Conservation (phyloP, 345 rosid genomes). For the Lepidium sativum region DNA sequence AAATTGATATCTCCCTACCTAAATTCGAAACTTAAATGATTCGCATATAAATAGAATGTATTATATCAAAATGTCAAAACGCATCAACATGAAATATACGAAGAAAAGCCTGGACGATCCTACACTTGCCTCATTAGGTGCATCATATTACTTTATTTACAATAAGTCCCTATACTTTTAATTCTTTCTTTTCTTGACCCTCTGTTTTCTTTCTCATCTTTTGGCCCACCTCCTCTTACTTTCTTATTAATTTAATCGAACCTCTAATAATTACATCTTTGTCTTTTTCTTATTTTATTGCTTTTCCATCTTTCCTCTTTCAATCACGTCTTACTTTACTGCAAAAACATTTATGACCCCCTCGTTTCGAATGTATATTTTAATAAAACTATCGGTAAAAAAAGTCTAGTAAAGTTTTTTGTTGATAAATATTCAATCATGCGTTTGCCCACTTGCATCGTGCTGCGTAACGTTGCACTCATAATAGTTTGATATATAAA, state of each 20-base stretch:
- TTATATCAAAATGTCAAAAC: constrained; percentile 11
- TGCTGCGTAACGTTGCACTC: background rate
- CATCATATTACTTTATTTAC: constrained; percentile 3
- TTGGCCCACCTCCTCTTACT: background rate
- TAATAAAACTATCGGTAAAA: background rate
- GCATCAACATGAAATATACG: constrained; percentile 13
- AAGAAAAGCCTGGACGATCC: constrained; percentile 19
- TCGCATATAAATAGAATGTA: background rate
- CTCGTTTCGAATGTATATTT: constrained; percentile 19
- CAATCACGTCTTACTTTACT: constrained; percentile 29
- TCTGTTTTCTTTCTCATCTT: background rate
- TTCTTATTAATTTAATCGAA: constrained; percentile 1
- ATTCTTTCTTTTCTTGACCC: background rate
- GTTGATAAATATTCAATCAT: constrained; percentile 19
- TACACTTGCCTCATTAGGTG: constrained; percentile 6
- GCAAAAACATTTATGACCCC: constrained; percentile 30
- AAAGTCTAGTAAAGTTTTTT: background rate
- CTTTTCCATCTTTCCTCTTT: constrained; percentile 10
- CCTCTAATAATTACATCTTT: constrained; percentile 16
- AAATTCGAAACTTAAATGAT: background rate
- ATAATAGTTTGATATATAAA: too few relatives aligned
- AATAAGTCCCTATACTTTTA: constrained; percentile 11
- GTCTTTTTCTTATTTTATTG: constrained; percentile 7
- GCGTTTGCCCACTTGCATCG: constrained; percentile 8
- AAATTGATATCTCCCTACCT: background rate